These are phyloP conservation scores for Castanea crenata DNA, from an alignment of 306 rosid genomes.

Conservation along the genomic window DNA sequence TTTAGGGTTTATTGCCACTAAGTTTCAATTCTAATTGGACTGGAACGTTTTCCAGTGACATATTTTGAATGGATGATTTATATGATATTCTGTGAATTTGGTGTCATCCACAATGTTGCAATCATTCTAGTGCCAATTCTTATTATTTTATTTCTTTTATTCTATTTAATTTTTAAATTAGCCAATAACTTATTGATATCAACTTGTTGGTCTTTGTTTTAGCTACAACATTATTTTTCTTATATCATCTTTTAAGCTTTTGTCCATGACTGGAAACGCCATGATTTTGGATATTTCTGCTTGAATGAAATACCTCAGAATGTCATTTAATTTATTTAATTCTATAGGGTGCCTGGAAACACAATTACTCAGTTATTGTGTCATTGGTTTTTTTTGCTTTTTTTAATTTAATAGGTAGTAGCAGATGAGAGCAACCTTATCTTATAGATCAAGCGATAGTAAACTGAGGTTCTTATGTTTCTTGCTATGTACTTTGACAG, in stretches of 20 bases:
- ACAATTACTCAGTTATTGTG: not conserved
- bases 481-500: slow-evolving; percentile 38
- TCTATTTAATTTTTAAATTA: not conserved
- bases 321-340: not conserved
- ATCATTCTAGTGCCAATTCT: not conserved
- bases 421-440: not conserved
- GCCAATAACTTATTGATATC: not conserved
- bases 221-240: not conserved
- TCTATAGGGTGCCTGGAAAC: not conserved
- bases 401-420: not conserved
- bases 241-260: not conserved
- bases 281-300: not conserved
- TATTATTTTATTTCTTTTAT: not conserved
- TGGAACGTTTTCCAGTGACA: not conserved
- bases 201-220: not conserved
- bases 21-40: not conserved
- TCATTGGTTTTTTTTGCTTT: not conserved
- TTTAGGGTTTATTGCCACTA: not conserved
- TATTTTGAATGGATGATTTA: not conserved
- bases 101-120: not conserved
- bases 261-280: not conserved
- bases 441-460: not conserved
- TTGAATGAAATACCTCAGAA: not conserved
- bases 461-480: not conserved
- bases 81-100: not conserved